Conservation (phyloP, 1,284 basidiomycete species). For the Leccinum laetum region DNA sequence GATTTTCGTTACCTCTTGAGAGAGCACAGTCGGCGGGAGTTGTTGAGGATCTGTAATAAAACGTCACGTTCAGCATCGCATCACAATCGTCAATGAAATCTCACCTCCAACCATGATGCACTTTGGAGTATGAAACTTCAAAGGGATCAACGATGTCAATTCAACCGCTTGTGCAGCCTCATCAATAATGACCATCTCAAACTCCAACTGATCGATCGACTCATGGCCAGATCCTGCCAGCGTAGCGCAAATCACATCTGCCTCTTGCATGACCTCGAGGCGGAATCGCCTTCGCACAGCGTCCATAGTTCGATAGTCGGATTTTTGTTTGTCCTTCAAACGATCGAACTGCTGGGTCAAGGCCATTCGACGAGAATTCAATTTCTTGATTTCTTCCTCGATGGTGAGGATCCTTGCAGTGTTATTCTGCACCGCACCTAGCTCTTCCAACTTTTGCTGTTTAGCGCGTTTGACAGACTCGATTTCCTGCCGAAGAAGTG, state of each 20-base stretch:
- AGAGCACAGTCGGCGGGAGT: conserved; percentile 96
- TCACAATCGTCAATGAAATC: conserved; percentile 16
- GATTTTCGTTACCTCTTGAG: conserved; percentile 55
- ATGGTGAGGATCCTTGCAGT: conserved; percentile 47
- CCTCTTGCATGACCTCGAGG: conserved; percentile 79
- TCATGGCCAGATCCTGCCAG: conserved; percentile 95
- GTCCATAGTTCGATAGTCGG: conserved; percentile 74
- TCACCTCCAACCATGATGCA: conserved; percentile 95
- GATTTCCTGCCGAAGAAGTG: conserved; percentile 63
- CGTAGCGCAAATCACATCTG: conserved; percentile 95
- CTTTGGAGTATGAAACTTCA: conserved; percentile 84
- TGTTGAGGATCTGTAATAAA: conserved; percentile 84
- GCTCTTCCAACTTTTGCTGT: conserved; percentile 65
- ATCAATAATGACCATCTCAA: conserved; percentile 97
- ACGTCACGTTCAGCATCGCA: neutral
- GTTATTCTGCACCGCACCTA: conserved; percentile 53
- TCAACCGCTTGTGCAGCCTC: conserved; percentile 99
- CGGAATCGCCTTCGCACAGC: conserved; percentile 74
- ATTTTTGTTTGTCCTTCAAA: conserved; percentile 80
- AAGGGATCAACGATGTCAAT: conserved; percentile 93
- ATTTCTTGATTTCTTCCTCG: conserved; percentile 67
- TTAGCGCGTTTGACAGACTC: conserved; percentile 64
- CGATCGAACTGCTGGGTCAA: conserved; percentile 75
- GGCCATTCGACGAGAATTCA: conserved; percentile 63
- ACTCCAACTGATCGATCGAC: conserved; percentile 80